phyloP scores from a whole-genome alignment of 2,329 filamentous ascomycete genomes.

The Ceratocystis destructans region DNA sequence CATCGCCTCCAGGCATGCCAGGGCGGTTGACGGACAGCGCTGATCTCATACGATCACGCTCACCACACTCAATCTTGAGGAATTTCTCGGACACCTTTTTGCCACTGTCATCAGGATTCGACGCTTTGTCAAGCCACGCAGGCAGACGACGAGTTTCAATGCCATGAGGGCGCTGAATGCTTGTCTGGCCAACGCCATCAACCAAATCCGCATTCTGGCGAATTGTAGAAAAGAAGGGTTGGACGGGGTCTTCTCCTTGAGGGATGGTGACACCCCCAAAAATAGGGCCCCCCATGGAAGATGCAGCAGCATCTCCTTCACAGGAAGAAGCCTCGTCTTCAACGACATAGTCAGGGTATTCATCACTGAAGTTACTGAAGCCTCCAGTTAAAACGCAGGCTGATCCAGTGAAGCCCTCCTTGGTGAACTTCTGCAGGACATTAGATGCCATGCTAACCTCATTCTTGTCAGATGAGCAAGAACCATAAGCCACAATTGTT shows the following conservation, averaged over 20 bases:
- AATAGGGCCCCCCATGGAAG: slow-evolving; percentile 41
- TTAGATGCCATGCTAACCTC: slow-evolving; percentile 72
- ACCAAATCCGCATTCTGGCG: slow-evolving; percentile 92
- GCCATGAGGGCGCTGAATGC: slow-evolving; percentile 36
- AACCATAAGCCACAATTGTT: slow-evolving; percentile 79
- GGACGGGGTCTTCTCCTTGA: slow-evolving; percentile 42
- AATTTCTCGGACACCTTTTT: slow-evolving; percentile 74
- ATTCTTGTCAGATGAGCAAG: slow-evolving; percentile 58
- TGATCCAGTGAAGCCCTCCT: slow-evolving; percentile 64
- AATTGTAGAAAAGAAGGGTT: slow-evolving; percentile 93
- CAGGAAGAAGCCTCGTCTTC: slow-evolving; percentile 25
- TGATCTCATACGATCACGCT: slow-evolving; percentile 85
- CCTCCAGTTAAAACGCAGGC: slow-evolving; percentile 69
- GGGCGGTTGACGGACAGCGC: slow-evolving; percentile 43
- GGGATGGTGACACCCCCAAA: slow-evolving; percentile 82
- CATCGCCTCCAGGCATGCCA: slow-evolving; percentile 22
- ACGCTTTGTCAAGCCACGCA: slow-evolving; percentile 59
- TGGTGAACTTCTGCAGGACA: slow-evolving; percentile 83
- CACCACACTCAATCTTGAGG: slow-evolving; percentile 65
- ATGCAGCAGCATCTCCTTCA: slow-evolving; percentile 33
- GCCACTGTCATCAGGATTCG: slow-evolving; percentile 55
- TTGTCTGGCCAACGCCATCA: slow-evolving; percentile 76
- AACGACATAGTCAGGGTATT: slow-evolving; percentile 53
- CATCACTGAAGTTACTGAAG: slow-evolving; percentile 57
- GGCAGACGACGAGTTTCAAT: slow-evolving; percentile 47